Percentiles rank a stretch among this genome's conserved stretches.
These are phyloP conservation scores for Cercophora samala DNA, from an alignment of 495 filamentous ascomycete genomes.

Conservation along the genomic window DNA sequence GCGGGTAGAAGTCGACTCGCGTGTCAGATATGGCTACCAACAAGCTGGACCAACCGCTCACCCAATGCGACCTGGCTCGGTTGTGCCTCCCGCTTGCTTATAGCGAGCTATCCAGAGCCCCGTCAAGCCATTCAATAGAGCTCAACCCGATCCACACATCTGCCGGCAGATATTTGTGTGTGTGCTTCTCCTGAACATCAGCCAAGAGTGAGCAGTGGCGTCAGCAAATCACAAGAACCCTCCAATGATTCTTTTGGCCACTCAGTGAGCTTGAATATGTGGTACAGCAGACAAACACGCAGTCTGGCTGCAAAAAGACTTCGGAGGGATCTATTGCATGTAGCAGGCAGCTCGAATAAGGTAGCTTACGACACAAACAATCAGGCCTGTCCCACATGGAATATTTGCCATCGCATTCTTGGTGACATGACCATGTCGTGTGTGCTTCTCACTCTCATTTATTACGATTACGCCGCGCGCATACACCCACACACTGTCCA, in stretches of 20 bases:
- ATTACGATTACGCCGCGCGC: background rate
- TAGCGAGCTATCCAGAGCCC: background rate
- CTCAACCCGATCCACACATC: background rate
- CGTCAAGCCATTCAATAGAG: conserved; percentile 36
- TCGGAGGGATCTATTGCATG: background rate
- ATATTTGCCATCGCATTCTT: too few species aligned
- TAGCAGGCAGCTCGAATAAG: background rate
- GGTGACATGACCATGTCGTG: too few species aligned
- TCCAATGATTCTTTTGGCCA: background rate
- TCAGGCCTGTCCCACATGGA: background rate
- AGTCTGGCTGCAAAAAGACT: background rate
- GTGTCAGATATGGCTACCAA: background rate
- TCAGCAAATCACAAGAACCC: background rate
- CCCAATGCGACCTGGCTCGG: background rate
- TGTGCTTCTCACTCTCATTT: background rate
- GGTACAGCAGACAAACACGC: background rate
- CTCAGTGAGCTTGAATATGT: background rate
- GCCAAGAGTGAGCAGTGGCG: background rate
- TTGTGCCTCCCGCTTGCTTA: background rate
- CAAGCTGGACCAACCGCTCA: background rate
- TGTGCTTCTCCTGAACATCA: background rate
- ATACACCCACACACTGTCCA: background rate
- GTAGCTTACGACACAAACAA: background rate
- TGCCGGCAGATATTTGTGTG: conserved; percentile 1
- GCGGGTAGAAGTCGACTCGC: background rate